Evolutionary conservation across 73 alveolate species (phyloP), one percentile per base, ranked within the genome.

Genomic region (Uronychia setigera): DNA sequence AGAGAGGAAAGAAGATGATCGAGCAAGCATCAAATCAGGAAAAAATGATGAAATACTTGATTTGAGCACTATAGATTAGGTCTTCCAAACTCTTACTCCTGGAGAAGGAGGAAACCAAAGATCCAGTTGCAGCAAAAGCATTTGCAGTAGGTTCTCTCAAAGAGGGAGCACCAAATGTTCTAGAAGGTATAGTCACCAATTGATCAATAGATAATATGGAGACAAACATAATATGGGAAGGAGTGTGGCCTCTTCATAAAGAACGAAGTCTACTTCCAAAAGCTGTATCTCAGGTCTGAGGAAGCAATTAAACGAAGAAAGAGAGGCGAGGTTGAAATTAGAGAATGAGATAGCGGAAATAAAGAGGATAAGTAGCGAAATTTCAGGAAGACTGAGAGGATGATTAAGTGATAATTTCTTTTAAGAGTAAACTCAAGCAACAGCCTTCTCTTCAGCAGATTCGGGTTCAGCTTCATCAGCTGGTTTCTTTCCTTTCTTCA

Each of bases 401-500:
- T 34, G 29, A 67, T 5, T 58, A 58, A 19, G 13, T 67, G 14
- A 67, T 1, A 67, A 11, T n/a, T 29, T 26, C 35, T 29, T 26
- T 67, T 67, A 29, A 29, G 30, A 67, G 33, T n/a, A n/a, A 67
- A n/a, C 1, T 67, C 35, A 46, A 25, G 35, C 86, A 29, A 32
- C 79, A 1, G 35, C 86, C 58, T 80, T 35, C 32, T 34, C 58
- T 14, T 34, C 79, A 5, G 34, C 79, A 13, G 35, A 46, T 31
- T 80, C 58, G 67, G 67, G 67, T 19, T 46, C 67, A 9, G 35
- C 58, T n/a, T 33, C 86, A 0, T 80, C 60, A 1, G 31, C 58
- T 25, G 30, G 31, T 58, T 80, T 80, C 86, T 80, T 80, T 9
- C 30, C 30, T 32, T 78, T 84, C 58, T 85, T 83, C 90, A 77